Conservation (phyloP, 371 early-diverging fungal species). For the Umbelopsis sp. region DNA sequence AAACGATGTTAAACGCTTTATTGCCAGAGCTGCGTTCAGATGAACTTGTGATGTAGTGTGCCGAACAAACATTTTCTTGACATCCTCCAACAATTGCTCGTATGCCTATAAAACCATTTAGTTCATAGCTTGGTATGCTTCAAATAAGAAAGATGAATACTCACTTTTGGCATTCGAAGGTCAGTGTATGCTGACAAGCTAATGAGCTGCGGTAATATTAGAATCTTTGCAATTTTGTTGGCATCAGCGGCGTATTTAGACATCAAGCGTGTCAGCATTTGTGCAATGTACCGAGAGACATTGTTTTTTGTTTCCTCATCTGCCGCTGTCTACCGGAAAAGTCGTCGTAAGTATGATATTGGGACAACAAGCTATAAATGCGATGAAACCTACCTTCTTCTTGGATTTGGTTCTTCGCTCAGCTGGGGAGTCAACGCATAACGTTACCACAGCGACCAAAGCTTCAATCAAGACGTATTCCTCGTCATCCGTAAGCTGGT, state of each 20-base stretch:
- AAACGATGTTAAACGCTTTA: slow-evolving; percentile 3
- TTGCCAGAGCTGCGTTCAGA: slow-evolving; percentile 24
- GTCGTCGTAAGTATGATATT: not conserved
- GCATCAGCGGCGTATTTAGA: slow-evolving; percentile 68
- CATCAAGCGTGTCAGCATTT: slow-evolving; percentile 62
- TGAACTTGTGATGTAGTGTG: slow-evolving; percentile 46
- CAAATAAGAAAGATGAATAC: not conserved
- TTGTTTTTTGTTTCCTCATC: slow-evolving; percentile 43
- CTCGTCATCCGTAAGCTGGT: slow-evolving; percentile 63
- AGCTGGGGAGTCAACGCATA: slow-evolving; percentile 24
- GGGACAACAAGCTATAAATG: not conserved
- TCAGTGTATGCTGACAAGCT: slow-evolving; percentile 68
- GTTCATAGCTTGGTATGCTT: not conserved
- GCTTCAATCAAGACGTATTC: slow-evolving; percentile 66
- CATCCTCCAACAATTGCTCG: slow-evolving; percentile 63
- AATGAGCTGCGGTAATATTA: slow-evolving; percentile 59
- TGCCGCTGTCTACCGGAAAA: slow-evolving; percentile 22
- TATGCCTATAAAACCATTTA: slow-evolving; percentile 42
- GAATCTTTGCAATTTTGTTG: slow-evolving; percentile 52
- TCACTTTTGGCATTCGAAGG: slow-evolving; percentile 64
- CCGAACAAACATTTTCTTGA: slow-evolving; percentile 57
- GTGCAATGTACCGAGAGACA: slow-evolving; percentile 60
- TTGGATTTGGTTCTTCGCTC: slow-evolving; percentile 39
- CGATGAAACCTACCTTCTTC: slow-evolving; percentile 20
- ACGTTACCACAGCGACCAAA: slow-evolving; percentile 30